Conservation (phyloP, 148 eudicot genomes). For the Vaccinium macrocarpon region DNA sequence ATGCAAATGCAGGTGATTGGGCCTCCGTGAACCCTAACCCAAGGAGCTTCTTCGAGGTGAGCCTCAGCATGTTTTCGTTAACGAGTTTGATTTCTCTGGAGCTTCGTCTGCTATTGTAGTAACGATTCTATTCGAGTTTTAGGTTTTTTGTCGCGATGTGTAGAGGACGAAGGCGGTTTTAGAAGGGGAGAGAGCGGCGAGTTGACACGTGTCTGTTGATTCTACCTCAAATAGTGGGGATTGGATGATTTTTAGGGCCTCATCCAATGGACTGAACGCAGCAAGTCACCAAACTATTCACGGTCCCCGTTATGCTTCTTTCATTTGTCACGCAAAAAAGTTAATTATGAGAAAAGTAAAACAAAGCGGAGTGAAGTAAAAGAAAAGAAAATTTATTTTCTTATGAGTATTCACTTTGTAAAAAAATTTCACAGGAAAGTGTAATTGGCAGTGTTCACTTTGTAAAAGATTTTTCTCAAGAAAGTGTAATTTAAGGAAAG, state of each 20-base stretch:
- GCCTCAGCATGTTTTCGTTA: slow-evolving; percentile 27
- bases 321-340: too few species aligned
- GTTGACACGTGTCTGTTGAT: slow-evolving; percentile 2
- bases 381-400: too few species aligned
- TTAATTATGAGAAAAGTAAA: too few species aligned
- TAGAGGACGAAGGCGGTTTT: not conserved
- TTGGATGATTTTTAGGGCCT: too few species aligned
- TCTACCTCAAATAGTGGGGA: not conserved
- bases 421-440: too few species aligned
- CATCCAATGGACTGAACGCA: not conserved
- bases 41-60: slow-evolving; percentile 27
- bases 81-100: too few species aligned
- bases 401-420: too few species aligned
- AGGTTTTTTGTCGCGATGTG: not conserved
- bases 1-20: slow-evolving; percentile 14
- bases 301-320: too few species aligned
- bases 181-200: not conserved
- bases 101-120: not conserved
- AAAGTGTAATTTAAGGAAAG: too few species aligned
- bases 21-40: slow-evolving; percentile 26
- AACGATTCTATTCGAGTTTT: not conserved
- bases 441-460: too few species aligned
- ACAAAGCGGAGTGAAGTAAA: too few species aligned
- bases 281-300: not conserved
- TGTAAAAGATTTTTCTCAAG: too few species aligned